Evolutionary conservation across 2,329 filamentous ascomycete species (phyloP), one percentile per base, ranked within the genome.

Genomic region (Lizonia empirigonia): DNA sequence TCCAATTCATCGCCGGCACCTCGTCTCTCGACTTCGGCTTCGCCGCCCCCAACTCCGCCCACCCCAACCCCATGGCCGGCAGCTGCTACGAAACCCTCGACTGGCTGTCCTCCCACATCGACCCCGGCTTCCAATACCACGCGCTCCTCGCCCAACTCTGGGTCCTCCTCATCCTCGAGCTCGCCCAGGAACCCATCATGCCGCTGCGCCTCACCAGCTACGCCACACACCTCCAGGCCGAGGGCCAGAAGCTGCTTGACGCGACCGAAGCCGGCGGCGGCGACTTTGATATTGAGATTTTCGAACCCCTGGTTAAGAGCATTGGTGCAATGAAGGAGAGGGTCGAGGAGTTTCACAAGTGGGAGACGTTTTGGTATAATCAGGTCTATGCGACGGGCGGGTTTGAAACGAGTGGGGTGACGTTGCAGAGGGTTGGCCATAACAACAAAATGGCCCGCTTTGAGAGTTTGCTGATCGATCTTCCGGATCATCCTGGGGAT

Each of bases 21-120:
- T 93, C 91, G 35, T 92, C 89, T 9, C 79, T 99, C 48, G 91
- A 97, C 70, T 84, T 99, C 59, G 82, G 84, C 22, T 97, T 99
- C 67, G 74, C 77, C 29, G 39, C 54, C 15, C 47, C 37, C 16
- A 40, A 58, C 19, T 42, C 38, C 26, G 34, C 48, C 1, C 64
- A 67, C 1, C 77, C 77, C 33, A 74, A 73, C 9, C 88, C 82
- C 63, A 90, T 92, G 0, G 85, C 87, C 42, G 87, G 91, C 72
- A 92, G 88, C 53, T 94, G 89, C 74, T 95, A 96, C 74, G 93
- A 97, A 68, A 95, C 86, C 45, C 92, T 89, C 63, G 87, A 91
- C 35, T 93, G 91, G 86, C 90, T 97, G 82, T 79, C 86, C 20
- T 82, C 81, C 29, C 85, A 89, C 53, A 87, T 89, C 18, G 94